Evolutionary conservation across 257 asterid species (phyloP), one percentile per base, ranked within the genome.

Genomic region (Mentha longifolia): DNA sequence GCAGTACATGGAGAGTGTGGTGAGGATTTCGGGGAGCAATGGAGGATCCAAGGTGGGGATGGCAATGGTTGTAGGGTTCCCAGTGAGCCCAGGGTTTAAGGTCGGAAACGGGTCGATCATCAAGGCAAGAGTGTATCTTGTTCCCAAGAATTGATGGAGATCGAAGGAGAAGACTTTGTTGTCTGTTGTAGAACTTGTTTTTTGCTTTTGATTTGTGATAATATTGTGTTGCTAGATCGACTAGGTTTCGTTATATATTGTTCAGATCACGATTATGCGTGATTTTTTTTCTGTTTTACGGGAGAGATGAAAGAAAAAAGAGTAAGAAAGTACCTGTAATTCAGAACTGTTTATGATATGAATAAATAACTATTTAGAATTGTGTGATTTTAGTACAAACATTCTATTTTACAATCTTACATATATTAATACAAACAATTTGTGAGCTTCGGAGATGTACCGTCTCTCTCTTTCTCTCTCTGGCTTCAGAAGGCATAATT

Each of bases 21-120:
- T 85, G 61, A 88, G 85, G 83, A 67, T 69, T 67, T 79, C 89
- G 0, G 80, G 83, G 37, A 71, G 56, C 12, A 66, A 56, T 9
- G 85, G 82, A 14, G 91, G 87, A 59, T 74, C 90, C 17, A 72
- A 71, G 77, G 86, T 70, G 62, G 88, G 89, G 0, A 69, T 78
- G 51, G 75, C 87, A 2, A 87, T 82, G 93, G 80, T 83, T 42
- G 99, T 94, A 3, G 99, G 97, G 16, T 89, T 94, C 66, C 95
- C 97, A 0, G 97, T 95, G 74, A 84, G 93, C 33, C 99, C 97
- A 0, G 99, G 99, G 35, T 95, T 95, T 69, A 94, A 94, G 93
- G 89, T 91, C 41, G 93, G 88, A 54, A 84, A 85, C 35, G 95
- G 97, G 17, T 84, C 96, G 3, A 68, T 89, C 19, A 80, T 91